Percentiles rank a stretch among this genome's conserved stretches.
Evolutionary conservation across 2,329 filamentous ascomycete species (phyloP).

Genomic region (Botrytis elliptica): DNA sequence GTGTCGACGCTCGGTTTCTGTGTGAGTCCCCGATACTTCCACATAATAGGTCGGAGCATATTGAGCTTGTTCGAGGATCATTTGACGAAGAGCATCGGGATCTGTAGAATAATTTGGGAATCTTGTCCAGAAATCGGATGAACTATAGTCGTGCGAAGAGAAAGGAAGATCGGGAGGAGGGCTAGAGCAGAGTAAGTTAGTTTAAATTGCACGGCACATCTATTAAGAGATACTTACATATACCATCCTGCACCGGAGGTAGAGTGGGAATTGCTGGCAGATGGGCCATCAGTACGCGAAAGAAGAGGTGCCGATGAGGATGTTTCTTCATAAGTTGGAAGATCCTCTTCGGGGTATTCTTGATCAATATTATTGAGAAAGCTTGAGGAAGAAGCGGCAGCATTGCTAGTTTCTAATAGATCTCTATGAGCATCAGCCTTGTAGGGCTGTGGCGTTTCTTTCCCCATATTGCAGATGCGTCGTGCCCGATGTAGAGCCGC

Average conservation of each 20-base stretch:
- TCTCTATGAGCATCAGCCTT: conserved; percentile 1
- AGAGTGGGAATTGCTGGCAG: background rate
- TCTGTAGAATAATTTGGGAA: conserved; percentile 35
- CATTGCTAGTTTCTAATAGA: background rate
- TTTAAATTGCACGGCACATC: background rate
- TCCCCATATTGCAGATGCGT: conserved; percentile 9
- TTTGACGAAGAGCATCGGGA: conserved; percentile 27
- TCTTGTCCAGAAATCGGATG: conserved; percentile 32
- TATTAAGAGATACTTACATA: background rate
- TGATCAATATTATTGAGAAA: conserved; percentile 26
- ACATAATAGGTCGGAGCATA: conserved; percentile 36
- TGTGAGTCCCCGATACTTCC: conserved; percentile 38
- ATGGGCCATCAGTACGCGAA: background rate
- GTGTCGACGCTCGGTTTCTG: conserved; percentile 32
- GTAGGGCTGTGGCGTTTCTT: conserved; percentile 14
- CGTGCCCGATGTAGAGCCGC: background rate
- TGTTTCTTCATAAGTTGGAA: conserved; percentile 28
- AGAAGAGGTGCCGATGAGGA: conserved; percentile 17
- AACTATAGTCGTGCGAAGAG: conserved; percentile 30
- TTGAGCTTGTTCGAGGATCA: conserved; percentile 34
- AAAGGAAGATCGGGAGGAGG: conserved; percentile 31
- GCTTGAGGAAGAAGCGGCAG: conserved; percentile 31
- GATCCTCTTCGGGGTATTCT: conserved; percentile 29
- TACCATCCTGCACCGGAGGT: conserved; percentile 7
- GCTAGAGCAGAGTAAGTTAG: conserved; percentile 8